Percentiles rank a stretch among this genome's conserved stretches.
Conservation (phyloP, 2,329 filamentous ascomycete species). For the Microdochium paspali region DNA sequence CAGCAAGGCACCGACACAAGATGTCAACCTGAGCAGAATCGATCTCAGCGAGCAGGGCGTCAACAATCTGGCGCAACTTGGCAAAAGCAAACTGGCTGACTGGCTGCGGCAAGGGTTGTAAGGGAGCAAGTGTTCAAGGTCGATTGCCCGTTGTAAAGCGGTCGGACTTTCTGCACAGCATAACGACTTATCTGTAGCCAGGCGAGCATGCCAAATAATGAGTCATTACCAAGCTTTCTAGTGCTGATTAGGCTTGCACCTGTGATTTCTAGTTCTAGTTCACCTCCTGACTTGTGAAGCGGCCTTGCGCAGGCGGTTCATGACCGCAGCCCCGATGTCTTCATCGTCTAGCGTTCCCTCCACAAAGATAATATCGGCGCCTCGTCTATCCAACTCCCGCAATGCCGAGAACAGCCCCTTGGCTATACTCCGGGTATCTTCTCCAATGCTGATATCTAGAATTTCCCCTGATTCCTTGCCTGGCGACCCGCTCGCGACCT, state of each 20-base stretch:
- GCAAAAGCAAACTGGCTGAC: constrained; percentile 84
- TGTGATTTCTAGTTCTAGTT: constrained; percentile 4
- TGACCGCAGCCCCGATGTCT: constrained; percentile 77
- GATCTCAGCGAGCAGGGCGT: constrained; percentile 93
- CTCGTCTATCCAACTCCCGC: constrained; percentile 70
- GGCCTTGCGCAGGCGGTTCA: constrained; percentile 75
- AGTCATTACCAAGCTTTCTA: not conserved
- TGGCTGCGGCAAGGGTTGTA: constrained; percentile 78
- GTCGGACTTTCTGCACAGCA: no score
- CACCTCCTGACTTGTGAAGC: constrained; percentile 50
- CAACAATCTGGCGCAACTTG: constrained; percentile 88
- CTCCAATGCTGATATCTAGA: constrained; percentile 67
- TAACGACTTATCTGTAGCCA: not conserved
- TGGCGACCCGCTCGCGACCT: constrained; percentile 23
- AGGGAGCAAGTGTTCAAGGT: constrained; percentile 13
- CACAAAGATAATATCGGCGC: constrained; percentile 78
- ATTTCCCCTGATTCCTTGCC: constrained; percentile 27
- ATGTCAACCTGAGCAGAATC: constrained; percentile 87
- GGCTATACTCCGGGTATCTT: constrained; percentile 64
- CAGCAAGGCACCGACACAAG: constrained; percentile 82
- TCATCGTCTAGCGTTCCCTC: constrained; percentile 76
- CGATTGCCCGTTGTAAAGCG: no score
- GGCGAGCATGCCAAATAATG: constrained; percentile 1
- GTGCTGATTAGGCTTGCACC: not conserved
- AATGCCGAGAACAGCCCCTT: constrained; percentile 82